Percentiles rank a stretch among this genome's conserved stretches.
Conservation (phyloP, 2,329 filamentous ascomycete species). For the Cordyceps pruinosa region DNA sequence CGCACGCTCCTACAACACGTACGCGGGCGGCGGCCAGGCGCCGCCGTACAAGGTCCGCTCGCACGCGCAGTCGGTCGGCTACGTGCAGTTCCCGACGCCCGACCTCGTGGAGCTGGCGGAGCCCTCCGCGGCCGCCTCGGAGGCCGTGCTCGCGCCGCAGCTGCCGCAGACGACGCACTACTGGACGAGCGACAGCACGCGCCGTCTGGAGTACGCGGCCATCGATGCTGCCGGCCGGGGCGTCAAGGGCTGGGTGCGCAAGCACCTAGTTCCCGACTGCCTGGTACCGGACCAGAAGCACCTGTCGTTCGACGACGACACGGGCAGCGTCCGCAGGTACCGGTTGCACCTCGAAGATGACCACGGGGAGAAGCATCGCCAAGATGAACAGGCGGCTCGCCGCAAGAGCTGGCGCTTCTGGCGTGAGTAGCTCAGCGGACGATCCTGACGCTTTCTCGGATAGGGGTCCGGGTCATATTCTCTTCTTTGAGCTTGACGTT, state of each 20-base stretch:
- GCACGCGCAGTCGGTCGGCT: constrained; percentile 30
- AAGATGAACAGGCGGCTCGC: not conserved
- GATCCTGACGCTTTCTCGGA: too few relatives aligned
- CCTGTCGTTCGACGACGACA: constrained; percentile 54
- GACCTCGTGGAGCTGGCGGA: constrained; percentile 29
- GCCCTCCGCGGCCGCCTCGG: not conserved
- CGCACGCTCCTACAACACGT: constrained; percentile 27
- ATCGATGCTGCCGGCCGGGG: constrained; percentile 57
- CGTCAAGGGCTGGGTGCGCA: constrained; percentile 53
- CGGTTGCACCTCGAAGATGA: constrained; percentile 50
- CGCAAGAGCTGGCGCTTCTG: constrained; percentile 15
- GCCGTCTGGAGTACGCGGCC: constrained; percentile 58
- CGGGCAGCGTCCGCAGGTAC: constrained; percentile 57
- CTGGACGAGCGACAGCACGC: constrained; percentile 58
- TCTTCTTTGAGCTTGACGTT: not conserved
- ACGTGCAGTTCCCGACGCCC: constrained; percentile 44
- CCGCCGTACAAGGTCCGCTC: constrained; percentile 29
- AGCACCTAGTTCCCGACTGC: constrained; percentile 53
- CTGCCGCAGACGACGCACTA: constrained; percentile 57
- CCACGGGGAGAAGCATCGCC: constrained; percentile 20
- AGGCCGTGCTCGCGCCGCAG: constrained; percentile 23
- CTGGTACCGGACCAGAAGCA: constrained; percentile 46
- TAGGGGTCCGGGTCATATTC: not conserved
- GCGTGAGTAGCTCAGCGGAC: constrained; percentile 15
- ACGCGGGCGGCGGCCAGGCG: constrained; percentile 21